phyloP scores from a whole-genome alignment of 2,329 filamentous ascomycete genomes.

The Parascedosporium putredinis region DNA sequence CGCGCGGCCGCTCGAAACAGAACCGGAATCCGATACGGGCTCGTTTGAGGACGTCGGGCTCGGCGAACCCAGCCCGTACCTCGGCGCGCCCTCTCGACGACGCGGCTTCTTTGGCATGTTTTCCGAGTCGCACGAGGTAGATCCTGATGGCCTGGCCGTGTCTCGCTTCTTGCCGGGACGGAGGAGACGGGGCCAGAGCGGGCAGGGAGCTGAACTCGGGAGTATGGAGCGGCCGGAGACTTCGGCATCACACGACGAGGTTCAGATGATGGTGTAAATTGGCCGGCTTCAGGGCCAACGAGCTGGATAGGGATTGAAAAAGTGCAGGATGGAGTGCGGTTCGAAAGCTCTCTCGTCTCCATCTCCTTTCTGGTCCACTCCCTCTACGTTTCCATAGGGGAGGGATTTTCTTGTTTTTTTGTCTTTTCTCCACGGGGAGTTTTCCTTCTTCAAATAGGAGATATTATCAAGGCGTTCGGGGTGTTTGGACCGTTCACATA shows the following conservation, averaged over 20 bases:
- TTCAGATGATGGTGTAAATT: not conserved
- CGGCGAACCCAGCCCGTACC: constrained; percentile 54
- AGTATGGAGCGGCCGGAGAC: constrained; percentile 39
- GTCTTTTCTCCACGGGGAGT: too few relatives aligned
- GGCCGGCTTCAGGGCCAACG: too few relatives aligned
- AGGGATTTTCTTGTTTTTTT: too few relatives aligned
- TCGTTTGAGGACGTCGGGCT: constrained; percentile 82
- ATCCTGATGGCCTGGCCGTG: constrained; percentile 27
- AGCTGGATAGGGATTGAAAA: too few relatives aligned
- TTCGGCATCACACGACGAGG: constrained; percentile 3
- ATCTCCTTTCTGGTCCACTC: too few relatives aligned
- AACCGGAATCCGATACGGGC: constrained; percentile 47
- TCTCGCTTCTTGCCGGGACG: constrained; percentile 61
- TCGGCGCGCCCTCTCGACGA: constrained; percentile 16
- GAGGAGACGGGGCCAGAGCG: constrained; percentile 50
- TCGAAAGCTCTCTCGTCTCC: too few relatives aligned
- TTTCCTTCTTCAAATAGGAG: too few relatives aligned
- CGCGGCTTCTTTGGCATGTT: constrained; percentile 70
- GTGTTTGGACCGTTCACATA: too few relatives aligned
- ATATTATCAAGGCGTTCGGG: too few relatives aligned
- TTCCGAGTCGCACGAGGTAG: constrained; percentile 42
- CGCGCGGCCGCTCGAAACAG: constrained; percentile 50
- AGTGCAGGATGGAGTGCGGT: too few relatives aligned
- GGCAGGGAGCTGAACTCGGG: constrained; percentile 61
- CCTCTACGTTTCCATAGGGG: too few relatives aligned